These are phyloP conservation scores for Xenoacremonium recifei DNA, from an alignment of 2,329 filamentous ascomycete genomes.

Conservation along the genomic window DNA sequence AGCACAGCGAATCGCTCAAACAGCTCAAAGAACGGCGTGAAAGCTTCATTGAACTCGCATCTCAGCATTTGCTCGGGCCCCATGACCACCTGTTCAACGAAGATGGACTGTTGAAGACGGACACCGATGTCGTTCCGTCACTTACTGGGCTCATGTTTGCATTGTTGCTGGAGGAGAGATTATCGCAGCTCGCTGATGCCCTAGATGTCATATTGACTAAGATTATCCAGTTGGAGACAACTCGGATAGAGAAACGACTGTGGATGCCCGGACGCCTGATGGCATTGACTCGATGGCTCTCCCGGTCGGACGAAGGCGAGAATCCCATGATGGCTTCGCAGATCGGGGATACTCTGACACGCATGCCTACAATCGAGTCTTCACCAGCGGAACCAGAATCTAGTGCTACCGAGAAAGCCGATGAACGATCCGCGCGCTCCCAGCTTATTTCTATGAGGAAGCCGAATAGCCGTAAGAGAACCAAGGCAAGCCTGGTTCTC, in stretches of 20 bases:
- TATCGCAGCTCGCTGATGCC: slow-evolving; percentile 1
- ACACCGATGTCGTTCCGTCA: not conserved
- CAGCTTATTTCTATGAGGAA: slow-evolving; percentile 5
- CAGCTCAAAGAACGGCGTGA: slow-evolving; percentile 1
- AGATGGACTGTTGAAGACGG: slow-evolving; percentile 1
- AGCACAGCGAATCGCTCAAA: not conserved
- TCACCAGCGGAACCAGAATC: not conserved
- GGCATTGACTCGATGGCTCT: slow-evolving; percentile 6
- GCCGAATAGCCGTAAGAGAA: slow-evolving; percentile 9
- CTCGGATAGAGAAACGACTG: slow-evolving; percentile 1
- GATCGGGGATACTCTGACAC: slow-evolving; percentile 5
- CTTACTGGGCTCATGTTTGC: slow-evolving; percentile 3
- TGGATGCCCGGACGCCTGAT: slow-evolving; percentile 4
- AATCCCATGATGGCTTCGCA: slow-evolving; percentile 4
- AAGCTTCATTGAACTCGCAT: slow-evolving; percentile 2
- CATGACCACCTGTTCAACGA: slow-evolving; percentile 4
- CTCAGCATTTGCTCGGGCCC: not conserved
- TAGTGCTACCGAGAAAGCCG: not conserved
- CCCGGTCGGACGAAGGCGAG: slow-evolving; percentile 3
- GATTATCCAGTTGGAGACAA: slow-evolving; percentile 5
- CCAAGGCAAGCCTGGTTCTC: not conserved
- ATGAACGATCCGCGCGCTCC: slow-evolving; percentile 1
- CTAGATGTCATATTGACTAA: slow-evolving; percentile 3
- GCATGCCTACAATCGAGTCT: slow-evolving; percentile 5
- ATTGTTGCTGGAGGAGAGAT: slow-evolving; percentile 6